Base-by-base conservation (phyloP, 345 rosid species). In the Gossypium raimondii region DNA sequence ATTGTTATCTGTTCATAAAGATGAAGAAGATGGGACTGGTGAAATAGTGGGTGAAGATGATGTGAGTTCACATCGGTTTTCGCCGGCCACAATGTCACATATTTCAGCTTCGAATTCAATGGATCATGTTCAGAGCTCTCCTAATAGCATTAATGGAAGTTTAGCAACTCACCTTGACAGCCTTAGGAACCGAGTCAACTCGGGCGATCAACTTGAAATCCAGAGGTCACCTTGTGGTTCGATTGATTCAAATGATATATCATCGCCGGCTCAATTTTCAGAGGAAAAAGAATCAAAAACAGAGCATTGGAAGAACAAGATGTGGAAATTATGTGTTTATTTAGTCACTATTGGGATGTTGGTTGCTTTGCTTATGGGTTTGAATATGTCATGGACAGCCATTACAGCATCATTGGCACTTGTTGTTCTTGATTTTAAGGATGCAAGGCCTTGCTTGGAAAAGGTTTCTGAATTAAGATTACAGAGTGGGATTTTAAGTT, bases 351-450 rank as follows among this genome's bases (percentile, higher is more conserved):
- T 88, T 4, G 97, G 97, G 9, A 88, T 92, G 97, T 20, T 94
- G 62, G 66, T 87, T 69, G 84, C 94, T 73, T 57, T 94, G 78
- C 82, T 92, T 50, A 57, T 84, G 80, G 98, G 97, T 66, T 84
- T 89, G 55, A 85, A 92, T 78, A 90, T 94, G 98, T 92, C 97
- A 0, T 94, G 98, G 98, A 89, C 91, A 16, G 93, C 97, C 29
- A 81, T 94, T 4, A 85, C 97, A 4, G 92, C 98, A 18, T 93
- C 97, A 25, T 84, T 94, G 74, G 92, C 89, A 70, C 94, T 94
- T 29, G 87, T 88, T 0, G 91, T 89, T 81, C 91, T 92, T 67
- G 98, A 94, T 82, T 94, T 94, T 72, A 82, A 82, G 79, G 97
- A 94, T 59, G 98, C 98, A 60, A 76, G 84, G 11, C 92, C 97